phyloP scores from a whole-genome alignment of 345 rosid genomes.

The Angophora floribunda region DNA sequence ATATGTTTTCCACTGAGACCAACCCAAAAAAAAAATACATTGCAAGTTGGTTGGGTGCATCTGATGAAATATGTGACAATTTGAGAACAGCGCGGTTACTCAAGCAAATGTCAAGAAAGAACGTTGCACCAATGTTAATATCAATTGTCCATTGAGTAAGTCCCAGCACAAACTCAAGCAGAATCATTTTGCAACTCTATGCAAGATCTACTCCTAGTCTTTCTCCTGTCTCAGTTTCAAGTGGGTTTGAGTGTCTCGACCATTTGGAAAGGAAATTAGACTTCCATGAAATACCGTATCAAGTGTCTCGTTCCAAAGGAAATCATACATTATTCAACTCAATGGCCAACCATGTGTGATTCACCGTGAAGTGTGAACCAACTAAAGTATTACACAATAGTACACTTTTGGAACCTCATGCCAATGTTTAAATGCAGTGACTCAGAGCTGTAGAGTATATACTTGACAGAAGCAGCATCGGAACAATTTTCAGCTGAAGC shows the following conservation, averaged over 20 bases:
- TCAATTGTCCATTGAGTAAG: not conserved
- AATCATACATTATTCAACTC: not conserved
- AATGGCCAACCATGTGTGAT: not conserved
- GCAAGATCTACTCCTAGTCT: not conserved
- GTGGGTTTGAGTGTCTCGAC: not conserved
- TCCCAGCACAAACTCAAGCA: not conserved
- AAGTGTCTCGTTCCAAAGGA: not conserved
- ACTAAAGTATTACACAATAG: not conserved
- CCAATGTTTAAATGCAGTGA: not conserved
- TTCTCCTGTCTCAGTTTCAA: not conserved
- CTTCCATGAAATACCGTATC: not conserved
- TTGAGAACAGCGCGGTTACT: not conserved
- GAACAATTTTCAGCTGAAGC: not conserved
- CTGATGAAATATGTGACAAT: not conserved
- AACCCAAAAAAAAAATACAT: no score
- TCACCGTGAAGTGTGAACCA: not conserved
- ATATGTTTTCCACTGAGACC: no score
- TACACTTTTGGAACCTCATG: not conserved
- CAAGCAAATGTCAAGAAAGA: not conserved
- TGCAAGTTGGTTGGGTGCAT: not conserved
- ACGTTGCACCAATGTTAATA: not conserved
- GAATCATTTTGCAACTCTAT: not conserved
- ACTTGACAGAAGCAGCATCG: not conserved
- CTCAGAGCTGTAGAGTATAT: not conserved
- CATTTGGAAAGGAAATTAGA: not conserved